Conservation (phyloP, 805 yeast species). For the Ogataea thermomethanolica region DNA sequence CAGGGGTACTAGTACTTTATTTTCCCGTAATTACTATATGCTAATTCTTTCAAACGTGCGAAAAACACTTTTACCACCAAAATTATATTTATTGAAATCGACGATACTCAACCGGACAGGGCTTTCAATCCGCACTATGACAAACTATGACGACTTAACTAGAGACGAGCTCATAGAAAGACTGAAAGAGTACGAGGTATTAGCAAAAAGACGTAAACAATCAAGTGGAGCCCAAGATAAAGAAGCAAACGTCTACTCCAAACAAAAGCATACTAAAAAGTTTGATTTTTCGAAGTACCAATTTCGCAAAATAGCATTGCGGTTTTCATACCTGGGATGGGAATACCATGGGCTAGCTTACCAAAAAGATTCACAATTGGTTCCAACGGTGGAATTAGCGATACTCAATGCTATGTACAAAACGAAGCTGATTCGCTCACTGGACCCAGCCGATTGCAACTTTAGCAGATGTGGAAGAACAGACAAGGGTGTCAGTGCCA, state of each 20-base stretch:
- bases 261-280: conserved; percentile 31
- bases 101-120: too few relatives aligned
- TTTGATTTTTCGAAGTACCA: conserved; percentile 62
- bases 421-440: conserved; percentile 59
- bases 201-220: not conserved
- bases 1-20: too few relatives aligned
- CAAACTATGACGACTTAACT: conserved; percentile 57
- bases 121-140: not conserved
- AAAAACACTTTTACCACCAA: too few relatives aligned
- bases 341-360: conserved; percentile 85
- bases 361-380: conserved; percentile 70
- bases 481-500: conserved; percentile 94
- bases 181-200: conserved; percentile 52
- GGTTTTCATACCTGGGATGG: conserved; percentile 93
- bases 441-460: conserved; percentile 57
- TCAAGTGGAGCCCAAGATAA: not conserved
- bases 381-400: conserved; percentile 83
- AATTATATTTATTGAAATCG: too few relatives aligned
- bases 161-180: conserved; percentile 59
- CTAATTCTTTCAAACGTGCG: too few relatives aligned
- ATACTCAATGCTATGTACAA: conserved; percentile 68
- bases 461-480: conserved; percentile 95
- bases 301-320: conserved; percentile 70
- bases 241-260: not conserved
- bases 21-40: too few relatives aligned